These are phyloP conservation scores for Podospora anserina DNA, from an alignment of 495 filamentous ascomycete species.

Conservation along the genomic window DNA sequence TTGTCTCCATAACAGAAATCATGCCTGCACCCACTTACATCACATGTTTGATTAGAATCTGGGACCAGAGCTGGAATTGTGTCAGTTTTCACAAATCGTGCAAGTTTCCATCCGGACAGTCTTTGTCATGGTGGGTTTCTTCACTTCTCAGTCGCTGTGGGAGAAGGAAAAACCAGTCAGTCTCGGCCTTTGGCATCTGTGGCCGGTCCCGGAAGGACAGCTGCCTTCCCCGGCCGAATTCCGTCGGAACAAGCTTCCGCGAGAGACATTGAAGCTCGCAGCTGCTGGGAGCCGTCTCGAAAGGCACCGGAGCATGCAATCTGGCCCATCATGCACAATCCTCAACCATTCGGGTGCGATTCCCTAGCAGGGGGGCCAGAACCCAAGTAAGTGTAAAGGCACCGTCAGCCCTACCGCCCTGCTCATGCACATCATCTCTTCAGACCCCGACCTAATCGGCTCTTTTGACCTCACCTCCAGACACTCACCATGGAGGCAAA, in stretches of 20 bases:
- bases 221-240: not conserved
- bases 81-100: not conserved
- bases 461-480: not conserved
- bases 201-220: not conserved
- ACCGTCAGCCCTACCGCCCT: not conserved
- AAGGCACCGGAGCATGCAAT: not conserved
- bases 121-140: not conserved
- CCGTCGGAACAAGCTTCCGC: not conserved
- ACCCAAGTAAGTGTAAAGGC: too few relatives aligned
- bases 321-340: not conserved
- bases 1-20: too few relatives aligned
- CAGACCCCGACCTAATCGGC: not conserved
- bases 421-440: not conserved
- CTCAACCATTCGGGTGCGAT: not conserved
- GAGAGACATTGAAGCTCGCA: not conserved
- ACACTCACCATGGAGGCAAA: not conserved
- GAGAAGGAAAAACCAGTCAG: constrained; percentile 45
- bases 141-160: not conserved
- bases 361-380: not conserved
- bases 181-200: not conserved
- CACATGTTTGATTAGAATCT: not conserved
- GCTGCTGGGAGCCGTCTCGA: not conserved
- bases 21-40: not conserved
- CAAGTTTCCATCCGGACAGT: not conserved
- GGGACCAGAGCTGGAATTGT: not conserved